Base-by-base conservation (phyloP, 2,329 filamentous ascomycete genomes). In the Bipolaris sorokiniana region DNA sequence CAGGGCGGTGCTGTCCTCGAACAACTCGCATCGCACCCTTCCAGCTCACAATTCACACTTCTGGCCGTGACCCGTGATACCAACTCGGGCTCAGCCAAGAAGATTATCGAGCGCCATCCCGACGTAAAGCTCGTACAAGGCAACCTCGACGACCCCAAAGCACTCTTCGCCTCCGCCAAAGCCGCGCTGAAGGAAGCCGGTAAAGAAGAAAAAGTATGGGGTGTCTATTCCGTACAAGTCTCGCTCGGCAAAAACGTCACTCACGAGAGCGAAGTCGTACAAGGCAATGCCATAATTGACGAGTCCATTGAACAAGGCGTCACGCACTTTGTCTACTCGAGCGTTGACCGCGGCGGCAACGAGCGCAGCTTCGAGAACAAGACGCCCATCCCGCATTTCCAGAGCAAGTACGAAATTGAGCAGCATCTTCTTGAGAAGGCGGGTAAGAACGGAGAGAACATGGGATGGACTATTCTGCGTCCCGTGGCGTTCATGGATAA, bases 401-500 rank as follows among this genome's bases (percentile, higher is more conserved):
- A 80, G 56, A 80, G 74, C 64, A 90, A 90, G 70, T 80, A 85
- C 63, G 72, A 81, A 10, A 86, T 90, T 64, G 88, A 90, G 74
- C 75, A 82, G 50, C 79, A 90, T 61, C 80, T 90, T n/a, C 75
- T 83, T 28, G 76, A 82, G 23, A 75, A 74, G 16, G 76, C 76
- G 1, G 78, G 76, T 1, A 67, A 77, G 7, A 73, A 73, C 3
- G 75, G 77, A 5, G 76, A 77, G 9, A 71, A 66, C 0, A 86
- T 87, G 84, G 75, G 74, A 6, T 89, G 84, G 82, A 88, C 85
- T 0, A 83, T 89, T 37, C 75, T 89, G 2, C 81, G 86, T 3
- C 87, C 87, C 0, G 82, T 84, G 0, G 84, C 83, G 1, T 89
- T 89, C 74, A 84, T 87, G 78, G 86, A 89, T 48, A 86, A 88